Conservation (phyloP, 768 basidiomycete genomes). For the Pholiota molesta region DNA sequence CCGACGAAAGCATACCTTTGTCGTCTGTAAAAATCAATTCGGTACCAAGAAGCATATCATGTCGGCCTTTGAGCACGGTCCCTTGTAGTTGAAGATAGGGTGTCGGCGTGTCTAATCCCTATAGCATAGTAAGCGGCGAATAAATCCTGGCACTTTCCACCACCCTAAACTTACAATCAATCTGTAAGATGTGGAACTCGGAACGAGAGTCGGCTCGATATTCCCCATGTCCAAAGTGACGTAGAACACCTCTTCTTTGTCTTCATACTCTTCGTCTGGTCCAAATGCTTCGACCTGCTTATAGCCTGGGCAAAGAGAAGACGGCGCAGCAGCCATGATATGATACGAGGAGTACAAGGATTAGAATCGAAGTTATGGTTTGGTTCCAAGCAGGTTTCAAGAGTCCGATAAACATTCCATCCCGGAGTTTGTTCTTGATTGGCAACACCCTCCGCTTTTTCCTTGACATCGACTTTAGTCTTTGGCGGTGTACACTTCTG, state of each 20-base stretch:
- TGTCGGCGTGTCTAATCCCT: slow-evolving; percentile 80
- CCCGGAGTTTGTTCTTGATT: not conserved
- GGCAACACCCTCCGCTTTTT: not conserved
- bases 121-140: not conserved
- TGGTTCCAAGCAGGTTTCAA: not conserved
- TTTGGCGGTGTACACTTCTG: too few relatives aligned
- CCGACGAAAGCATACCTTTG: slow-evolving; percentile 40
- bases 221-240: slow-evolving; percentile 75
- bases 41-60: slow-evolving; percentile 71
- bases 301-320: slow-evolving; percentile 58
- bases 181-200: slow-evolving; percentile 69
- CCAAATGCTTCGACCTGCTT: slow-evolving; percentile 70
- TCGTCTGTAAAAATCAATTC: slow-evolving; percentile 77
- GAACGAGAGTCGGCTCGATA: slow-evolving; percentile 75
- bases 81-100: slow-evolving; percentile 81
- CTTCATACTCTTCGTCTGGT: slow-evolving; percentile 67
- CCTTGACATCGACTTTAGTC: not conserved
- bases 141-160: not conserved
- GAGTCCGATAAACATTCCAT: not conserved
- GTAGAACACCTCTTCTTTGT: slow-evolving; percentile 64
- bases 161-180: slow-evolving; percentile 60
- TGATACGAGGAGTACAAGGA: not conserved
- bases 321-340: slow-evolving; percentile 13
- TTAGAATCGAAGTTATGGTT: not conserved
- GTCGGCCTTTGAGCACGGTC: slow-evolving; percentile 70